Conservation (phyloP, 305 asterid genomes). For the Caryopteris hybrid region DNA sequence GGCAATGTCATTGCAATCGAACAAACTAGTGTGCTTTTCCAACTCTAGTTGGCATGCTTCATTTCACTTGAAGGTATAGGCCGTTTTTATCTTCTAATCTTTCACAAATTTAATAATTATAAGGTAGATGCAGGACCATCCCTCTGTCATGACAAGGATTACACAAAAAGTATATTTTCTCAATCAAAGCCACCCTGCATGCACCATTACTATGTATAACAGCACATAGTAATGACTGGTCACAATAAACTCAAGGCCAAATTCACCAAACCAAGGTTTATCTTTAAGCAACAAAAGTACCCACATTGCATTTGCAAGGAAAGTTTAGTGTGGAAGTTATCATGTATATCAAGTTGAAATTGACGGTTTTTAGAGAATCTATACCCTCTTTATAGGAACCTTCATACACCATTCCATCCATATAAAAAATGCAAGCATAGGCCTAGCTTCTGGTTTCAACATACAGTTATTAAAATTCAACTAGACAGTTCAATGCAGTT, state of each 20-base stretch:
- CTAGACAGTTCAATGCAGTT: constrained; percentile 8
- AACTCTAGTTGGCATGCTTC: background rate
- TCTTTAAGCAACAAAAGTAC: constrained; percentile 4
- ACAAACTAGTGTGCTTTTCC: background rate
- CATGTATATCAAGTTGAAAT: background rate
- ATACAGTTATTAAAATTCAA: background rate
- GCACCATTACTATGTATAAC: too few species aligned
- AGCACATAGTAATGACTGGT: background rate
- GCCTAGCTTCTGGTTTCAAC: constrained; percentile 4
- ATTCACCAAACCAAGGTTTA: background rate
- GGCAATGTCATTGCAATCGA: background rate
- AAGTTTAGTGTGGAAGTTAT: background rate
- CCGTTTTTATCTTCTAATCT: background rate
- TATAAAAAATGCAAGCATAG: background rate
- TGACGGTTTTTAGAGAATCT: background rate
- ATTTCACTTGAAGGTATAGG: too few species aligned
- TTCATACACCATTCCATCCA: background rate
- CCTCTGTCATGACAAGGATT: too few species aligned
- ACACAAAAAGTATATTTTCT: too few species aligned
- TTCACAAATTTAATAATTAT: background rate
- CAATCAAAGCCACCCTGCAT: too few species aligned
- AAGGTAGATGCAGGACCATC: too few species aligned
- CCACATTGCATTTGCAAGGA: background rate
- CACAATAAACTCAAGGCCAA: background rate
- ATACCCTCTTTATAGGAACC: background rate